A percentile compares a stretch with the other conserved stretches of the same genome.
phyloP scores from a whole-genome alignment of 2,329 filamentous ascomycete species.

The Emydomyces testavorans region DNA sequence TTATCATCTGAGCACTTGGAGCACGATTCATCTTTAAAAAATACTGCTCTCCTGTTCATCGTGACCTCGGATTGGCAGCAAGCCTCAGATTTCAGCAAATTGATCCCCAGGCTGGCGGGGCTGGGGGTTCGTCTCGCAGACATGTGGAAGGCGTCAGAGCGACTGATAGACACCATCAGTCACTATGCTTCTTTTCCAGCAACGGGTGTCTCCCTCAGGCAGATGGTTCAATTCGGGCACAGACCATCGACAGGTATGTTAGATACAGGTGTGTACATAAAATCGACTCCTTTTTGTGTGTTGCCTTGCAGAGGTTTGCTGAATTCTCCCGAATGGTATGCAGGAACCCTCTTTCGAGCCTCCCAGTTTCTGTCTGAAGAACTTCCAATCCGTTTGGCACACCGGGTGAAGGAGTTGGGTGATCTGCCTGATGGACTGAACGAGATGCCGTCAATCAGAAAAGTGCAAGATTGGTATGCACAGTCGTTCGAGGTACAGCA shows the following conservation, averaged over 20 bases:
- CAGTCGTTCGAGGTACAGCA: slow-evolving; percentile 85
- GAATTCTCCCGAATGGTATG: background rate
- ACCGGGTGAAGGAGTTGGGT: slow-evolving; percentile 87
- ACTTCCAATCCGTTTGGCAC: slow-evolving; percentile 88
- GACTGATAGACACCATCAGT: slow-evolving; percentile 91
- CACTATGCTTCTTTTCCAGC: slow-evolving; percentile 96
- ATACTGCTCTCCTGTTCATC: too few species aligned
- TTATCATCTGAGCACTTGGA: too few species aligned
- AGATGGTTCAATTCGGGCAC: slow-evolving; percentile 99
- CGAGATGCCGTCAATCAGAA: slow-evolving; percentile 93
- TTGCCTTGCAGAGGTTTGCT: background rate
- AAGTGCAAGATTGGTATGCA: slow-evolving; percentile 95
- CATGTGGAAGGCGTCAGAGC: slow-evolving; percentile 90
- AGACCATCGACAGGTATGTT: slow-evolving; percentile 71
- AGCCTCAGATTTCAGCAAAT: background rate
- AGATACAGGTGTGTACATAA: slow-evolving; percentile 12
- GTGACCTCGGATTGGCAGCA: background rate
- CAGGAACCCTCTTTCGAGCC: slow-evolving; percentile 89
- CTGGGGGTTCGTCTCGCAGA: slow-evolving; percentile 16
- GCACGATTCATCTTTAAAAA: too few species aligned
- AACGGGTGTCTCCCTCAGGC: slow-evolving; percentile 86
- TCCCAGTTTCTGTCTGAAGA: slow-evolving; percentile 98
- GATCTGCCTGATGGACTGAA: slow-evolving; percentile 89
- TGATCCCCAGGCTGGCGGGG: background rate
- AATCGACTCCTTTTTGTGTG: background rate